Conservation (phyloP, 1,139 yeast genomes). For the Kodamaea arcana region DNA sequence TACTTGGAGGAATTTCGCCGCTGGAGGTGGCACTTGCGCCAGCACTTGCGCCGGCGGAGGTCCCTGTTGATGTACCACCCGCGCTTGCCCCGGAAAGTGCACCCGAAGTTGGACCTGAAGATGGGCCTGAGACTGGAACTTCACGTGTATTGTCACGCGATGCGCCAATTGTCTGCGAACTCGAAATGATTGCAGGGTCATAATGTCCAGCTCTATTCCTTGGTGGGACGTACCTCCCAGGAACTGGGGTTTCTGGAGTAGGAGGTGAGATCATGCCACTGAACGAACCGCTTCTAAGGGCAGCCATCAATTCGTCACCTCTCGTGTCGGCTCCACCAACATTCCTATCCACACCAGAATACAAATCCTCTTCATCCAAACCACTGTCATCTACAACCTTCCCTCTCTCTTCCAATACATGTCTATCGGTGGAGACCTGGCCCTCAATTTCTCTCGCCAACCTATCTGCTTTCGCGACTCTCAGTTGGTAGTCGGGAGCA, state of each 20-base stretch:
- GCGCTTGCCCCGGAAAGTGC: too few relatives aligned
- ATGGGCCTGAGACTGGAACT: too few relatives aligned
- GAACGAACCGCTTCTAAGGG: constrained; percentile 38
- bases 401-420: constrained; percentile 91
- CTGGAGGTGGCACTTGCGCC: too few relatives aligned
- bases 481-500: constrained; percentile 68
- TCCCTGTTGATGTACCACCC: too few relatives aligned
- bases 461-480: constrained; percentile 67
- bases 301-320: constrained; percentile 64
- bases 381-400: constrained; percentile 73
- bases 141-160: not conserved
- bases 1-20: not conserved
- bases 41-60: too few relatives aligned
- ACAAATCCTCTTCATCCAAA: constrained; percentile 91
- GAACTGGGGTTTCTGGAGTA: constrained; percentile 2
- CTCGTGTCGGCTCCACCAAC: constrained; percentile 18
- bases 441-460: constrained; percentile 81
- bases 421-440: constrained; percentile 66
- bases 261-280: constrained; percentile 9
- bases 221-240: constrained; percentile 57
- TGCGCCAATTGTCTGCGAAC: constrained; percentile 14
- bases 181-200: constrained; percentile 77
- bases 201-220: constrained; percentile 61
- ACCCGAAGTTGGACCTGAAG: constrained; percentile 3
- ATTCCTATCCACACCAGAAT: constrained; percentile 71